Conservation (phyloP, 1,284 basidiomycete genomes). For the Trichosporon faecale region DNA sequence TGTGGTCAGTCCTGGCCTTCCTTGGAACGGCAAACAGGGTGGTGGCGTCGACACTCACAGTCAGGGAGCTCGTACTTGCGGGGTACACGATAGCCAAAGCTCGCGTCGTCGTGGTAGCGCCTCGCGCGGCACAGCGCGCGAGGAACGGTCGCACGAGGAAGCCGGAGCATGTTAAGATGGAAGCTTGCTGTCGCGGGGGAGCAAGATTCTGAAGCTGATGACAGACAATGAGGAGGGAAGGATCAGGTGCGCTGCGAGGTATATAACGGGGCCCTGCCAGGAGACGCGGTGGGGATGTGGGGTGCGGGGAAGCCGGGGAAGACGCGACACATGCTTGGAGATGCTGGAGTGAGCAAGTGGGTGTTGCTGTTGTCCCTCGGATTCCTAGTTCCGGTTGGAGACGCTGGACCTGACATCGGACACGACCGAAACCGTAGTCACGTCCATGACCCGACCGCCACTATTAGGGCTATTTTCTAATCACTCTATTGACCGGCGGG, state of each 20-base stretch:
- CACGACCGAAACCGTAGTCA: slow-evolving; percentile 1
- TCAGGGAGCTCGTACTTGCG: slow-evolving; percentile 66
- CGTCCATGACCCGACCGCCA: not conserved
- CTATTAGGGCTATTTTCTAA: not conserved
- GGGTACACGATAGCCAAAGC: slow-evolving; percentile 72
- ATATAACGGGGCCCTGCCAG: not conserved
- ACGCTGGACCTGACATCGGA: not conserved
- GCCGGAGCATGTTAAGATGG: slow-evolving; percentile 18
- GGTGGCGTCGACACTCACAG: slow-evolving; percentile 58
- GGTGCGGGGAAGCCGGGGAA: slow-evolving; percentile 3
- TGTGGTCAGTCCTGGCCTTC: slow-evolving; percentile 39
- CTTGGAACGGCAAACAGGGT: not conserved
- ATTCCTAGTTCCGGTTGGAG: slow-evolving; percentile 1
- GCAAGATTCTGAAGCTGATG: not conserved
- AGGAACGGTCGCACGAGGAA: slow-evolving; percentile 12
- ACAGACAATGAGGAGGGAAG: not conserved
- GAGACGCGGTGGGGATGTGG: not conserved
- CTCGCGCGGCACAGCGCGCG: slow-evolving; percentile 11
- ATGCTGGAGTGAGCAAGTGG: not conserved
- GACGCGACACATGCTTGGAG: not conserved
- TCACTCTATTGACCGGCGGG: not conserved
- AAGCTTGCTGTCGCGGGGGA: not conserved
- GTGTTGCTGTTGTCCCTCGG: slow-evolving; percentile 9
- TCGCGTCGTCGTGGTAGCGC: slow-evolving; percentile 69
- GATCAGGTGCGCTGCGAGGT: not conserved